These are phyloP conservation scores for Salix dunnii DNA, from an alignment of 345 rosid genomes.

Conservation along the genomic window DNA sequence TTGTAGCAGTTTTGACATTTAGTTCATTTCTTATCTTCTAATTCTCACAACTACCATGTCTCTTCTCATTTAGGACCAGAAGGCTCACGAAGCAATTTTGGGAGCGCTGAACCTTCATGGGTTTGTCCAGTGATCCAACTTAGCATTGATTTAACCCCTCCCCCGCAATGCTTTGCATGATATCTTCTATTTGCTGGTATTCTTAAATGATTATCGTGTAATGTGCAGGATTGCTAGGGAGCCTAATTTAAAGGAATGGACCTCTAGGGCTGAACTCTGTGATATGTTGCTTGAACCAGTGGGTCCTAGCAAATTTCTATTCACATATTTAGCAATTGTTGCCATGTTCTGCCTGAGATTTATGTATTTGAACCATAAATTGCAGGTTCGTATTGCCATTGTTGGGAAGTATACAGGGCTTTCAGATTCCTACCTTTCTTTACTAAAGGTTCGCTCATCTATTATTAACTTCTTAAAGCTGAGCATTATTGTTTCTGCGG, in stretches of 20 bases:
- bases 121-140: conserved; percentile 38
- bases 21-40: not conserved
- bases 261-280: conserved; percentile 54
- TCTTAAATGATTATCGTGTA: not conserved
- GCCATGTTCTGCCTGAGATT: conserved; percentile 1
- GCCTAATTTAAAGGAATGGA: conserved; percentile 76
- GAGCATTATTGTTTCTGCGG: not conserved
- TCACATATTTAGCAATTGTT: not conserved
- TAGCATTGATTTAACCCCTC: not conserved
- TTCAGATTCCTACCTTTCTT: conserved; percentile 74
- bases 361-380: not conserved
- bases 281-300: conserved; percentile 72
- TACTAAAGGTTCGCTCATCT: conserved; percentile 48
- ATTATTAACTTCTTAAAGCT: not conserved
- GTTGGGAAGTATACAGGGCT: conserved; percentile 80
- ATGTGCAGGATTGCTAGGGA: conserved; percentile 54
- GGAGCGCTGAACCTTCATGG: conserved; percentile 64
- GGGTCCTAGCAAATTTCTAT: conserved; percentile 15
- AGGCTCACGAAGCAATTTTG: conserved; percentile 85
- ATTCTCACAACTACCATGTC: conserved; percentile 3
- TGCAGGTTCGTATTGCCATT: conserved; percentile 75
- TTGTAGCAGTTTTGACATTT: not conserved
- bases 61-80: conserved; percentile 67
- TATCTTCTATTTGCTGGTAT: not conserved
- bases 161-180: not conserved